Conservation (phyloP, 129 eudicot genomes). For the Escallonia rubra region DNA sequence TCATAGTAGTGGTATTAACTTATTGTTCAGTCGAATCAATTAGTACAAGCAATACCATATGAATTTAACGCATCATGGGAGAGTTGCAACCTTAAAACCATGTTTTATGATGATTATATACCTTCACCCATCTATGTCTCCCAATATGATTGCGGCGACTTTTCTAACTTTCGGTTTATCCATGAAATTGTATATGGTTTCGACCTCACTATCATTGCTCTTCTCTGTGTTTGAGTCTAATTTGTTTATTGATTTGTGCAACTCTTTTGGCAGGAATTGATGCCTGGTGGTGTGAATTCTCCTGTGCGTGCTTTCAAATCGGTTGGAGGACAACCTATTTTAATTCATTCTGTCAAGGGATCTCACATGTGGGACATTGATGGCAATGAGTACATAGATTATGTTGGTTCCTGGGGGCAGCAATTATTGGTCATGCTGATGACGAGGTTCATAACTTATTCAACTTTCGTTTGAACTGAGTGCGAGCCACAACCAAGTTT, state of each 20-base stretch:
- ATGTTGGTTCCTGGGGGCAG: constrained; percentile 97
- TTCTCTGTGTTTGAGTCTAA: background rate
- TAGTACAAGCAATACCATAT: no score
- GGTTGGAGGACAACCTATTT: constrained; percentile 93
- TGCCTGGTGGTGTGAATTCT: constrained; percentile 98
- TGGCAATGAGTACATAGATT: constrained; percentile 92
- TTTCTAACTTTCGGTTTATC: background rate
- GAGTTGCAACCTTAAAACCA: no score
- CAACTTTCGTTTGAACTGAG: no score
- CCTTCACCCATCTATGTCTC: no score
- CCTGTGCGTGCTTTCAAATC: constrained; percentile 97
- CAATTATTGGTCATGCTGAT: constrained; percentile 91
- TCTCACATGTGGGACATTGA: constrained; percentile 94
- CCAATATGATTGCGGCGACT: background rate
- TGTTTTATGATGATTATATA: background rate
- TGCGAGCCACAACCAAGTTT: no score
- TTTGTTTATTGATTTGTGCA: no score
- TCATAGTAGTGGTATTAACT: background rate
- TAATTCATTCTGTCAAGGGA: constrained; percentile 88
- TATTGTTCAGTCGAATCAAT: background rate
- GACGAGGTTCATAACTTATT: constrained; percentile 52
- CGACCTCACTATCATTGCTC: background rate
- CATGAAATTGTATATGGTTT: background rate
- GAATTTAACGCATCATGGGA: no score
- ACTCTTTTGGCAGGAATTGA: constrained; percentile 56